Conservation (phyloP, 768 basidiomycete genomes). For the Boletus tylopilopsis region DNA sequence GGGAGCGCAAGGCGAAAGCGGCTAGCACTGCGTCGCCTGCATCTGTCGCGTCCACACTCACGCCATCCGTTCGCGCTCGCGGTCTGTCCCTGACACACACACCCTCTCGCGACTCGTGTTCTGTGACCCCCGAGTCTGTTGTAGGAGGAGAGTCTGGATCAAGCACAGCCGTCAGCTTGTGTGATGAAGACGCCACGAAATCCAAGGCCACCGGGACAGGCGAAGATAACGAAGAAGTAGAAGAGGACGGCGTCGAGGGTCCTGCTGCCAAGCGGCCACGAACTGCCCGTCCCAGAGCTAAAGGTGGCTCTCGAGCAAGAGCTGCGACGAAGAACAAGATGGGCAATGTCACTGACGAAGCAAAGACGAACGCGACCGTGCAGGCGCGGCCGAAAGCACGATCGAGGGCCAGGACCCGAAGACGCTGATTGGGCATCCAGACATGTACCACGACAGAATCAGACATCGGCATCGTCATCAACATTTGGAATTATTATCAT, state of each 20-base stretch:
- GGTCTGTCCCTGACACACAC: conserved; percentile 21
- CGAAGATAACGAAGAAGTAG: conserved; percentile 16
- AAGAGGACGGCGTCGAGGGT: conserved; percentile 10
- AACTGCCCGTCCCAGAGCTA: conserved; percentile 20
- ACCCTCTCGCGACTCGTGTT: conserved; percentile 21
- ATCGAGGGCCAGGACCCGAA: conserved; percentile 26
- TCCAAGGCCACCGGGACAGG: conserved; percentile 15
- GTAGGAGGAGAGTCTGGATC: conserved; percentile 29
- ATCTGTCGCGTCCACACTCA: conserved; percentile 29
- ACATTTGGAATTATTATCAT: conserved; percentile 20
- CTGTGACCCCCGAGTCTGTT: conserved; percentile 25
- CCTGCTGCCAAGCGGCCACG: conserved; percentile 21
- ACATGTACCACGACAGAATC: conserved; percentile 9
- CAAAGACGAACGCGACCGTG: conserved; percentile 18
- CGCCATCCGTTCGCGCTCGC: conserved; percentile 21
- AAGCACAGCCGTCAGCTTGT: conserved; percentile 32
- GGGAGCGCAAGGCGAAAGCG: conserved; percentile 23
- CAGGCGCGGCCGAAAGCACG: conserved; percentile 31
- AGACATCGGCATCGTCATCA: conserved; percentile 15
- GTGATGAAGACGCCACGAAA: conserved; percentile 24
- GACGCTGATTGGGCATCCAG: conserved; percentile 23
- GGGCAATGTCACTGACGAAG: conserved; percentile 7
- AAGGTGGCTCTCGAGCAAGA: conserved; percentile 19
- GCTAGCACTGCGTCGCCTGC: conserved; percentile 19
- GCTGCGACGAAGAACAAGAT: conserved; percentile 15